Evolutionary conservation across 2,329 filamentous ascomycete species (phyloP).

Genomic region (Corniculantispora saksenae): DNA sequence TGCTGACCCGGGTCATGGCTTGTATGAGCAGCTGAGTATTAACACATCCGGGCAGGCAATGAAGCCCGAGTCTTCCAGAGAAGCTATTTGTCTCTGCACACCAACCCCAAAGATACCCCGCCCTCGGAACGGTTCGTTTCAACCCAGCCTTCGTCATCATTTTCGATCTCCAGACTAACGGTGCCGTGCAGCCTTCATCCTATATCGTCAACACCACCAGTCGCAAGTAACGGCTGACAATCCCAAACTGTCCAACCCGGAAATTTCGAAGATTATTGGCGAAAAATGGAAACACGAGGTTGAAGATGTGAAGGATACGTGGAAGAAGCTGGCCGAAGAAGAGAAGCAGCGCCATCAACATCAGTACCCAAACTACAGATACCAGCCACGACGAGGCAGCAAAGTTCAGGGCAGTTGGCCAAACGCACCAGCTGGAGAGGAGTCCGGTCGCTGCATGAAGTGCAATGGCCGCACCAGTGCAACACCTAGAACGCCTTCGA

Average conservation of each 20-base stretch:
- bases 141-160: not conserved
- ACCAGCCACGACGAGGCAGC: slow-evolving; percentile 75
- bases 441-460: slow-evolving; percentile 64
- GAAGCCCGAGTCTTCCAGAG: slow-evolving; percentile 36
- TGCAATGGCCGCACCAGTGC: slow-evolving; percentile 70
- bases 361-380: slow-evolving; percentile 91
- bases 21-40: slow-evolving; percentile 32
- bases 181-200: slow-evolving; percentile 76
- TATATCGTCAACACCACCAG: slow-evolving; percentile 94
- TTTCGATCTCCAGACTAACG: not conserved
- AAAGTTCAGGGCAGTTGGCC: slow-evolving; percentile 34
- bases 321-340: slow-evolving; percentile 89
- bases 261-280: slow-evolving; percentile 96
- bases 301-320: slow-evolving; percentile 74
- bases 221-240: slow-evolving; percentile 76
- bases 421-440: slow-evolving; percentile 43
- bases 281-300: slow-evolving; percentile 83
- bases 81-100: slow-evolving; percentile 57
- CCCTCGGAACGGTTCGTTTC: slow-evolving; percentile 58
- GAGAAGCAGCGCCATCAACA: slow-evolving; percentile 88
- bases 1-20: slow-evolving; percentile 43
- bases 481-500: slow-evolving; percentile 60
- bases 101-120: slow-evolving; percentile 59
- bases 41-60: slow-evolving; percentile 29
- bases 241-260: slow-evolving; percentile 89